Conservation (phyloP, 768 basidiomycete species). For the Psilocybe tampanensis region DNA sequence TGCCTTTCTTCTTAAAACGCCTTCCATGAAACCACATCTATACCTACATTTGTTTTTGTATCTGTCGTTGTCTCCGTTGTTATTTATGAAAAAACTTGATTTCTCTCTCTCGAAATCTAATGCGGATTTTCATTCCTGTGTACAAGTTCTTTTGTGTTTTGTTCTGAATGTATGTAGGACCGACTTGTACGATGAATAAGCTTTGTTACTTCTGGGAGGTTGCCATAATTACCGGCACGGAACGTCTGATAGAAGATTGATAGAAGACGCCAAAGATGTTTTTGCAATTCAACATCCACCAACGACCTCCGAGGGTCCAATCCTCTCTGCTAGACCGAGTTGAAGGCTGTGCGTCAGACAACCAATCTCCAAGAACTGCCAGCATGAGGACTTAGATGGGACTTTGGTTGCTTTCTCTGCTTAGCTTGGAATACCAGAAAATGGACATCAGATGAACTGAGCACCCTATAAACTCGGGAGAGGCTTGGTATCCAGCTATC, state of each 20-base stretch:
- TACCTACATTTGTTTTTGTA: not conserved
- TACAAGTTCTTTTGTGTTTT: too few species aligned
- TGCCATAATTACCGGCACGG: not conserved
- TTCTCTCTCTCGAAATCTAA: not conserved
- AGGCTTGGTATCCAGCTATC: not conserved
- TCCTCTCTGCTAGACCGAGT: not conserved
- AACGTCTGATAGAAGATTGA: not conserved
- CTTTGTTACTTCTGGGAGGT: too few species aligned
- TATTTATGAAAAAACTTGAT: not conserved
- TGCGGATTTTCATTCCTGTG: not conserved
- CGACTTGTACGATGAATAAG: too few species aligned
- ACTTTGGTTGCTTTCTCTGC: too few species aligned
- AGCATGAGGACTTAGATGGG: not conserved
- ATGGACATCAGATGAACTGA: not conserved
- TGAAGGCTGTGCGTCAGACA: constrained; percentile 4
- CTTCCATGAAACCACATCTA: not conserved
- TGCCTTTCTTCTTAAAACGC: not conserved
- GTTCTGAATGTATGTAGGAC: too few species aligned
- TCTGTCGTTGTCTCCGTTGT: not conserved
- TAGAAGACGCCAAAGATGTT: not conserved
- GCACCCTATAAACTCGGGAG: not conserved
- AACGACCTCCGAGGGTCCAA: not conserved
- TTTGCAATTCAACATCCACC: not conserved
- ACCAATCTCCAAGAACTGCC: not conserved
- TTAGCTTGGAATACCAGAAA: too few species aligned